These are phyloP conservation scores for Macrophomina phaseolina DNA, from an alignment of 2,329 filamentous ascomycete species.

Conservation along the genomic window DNA sequence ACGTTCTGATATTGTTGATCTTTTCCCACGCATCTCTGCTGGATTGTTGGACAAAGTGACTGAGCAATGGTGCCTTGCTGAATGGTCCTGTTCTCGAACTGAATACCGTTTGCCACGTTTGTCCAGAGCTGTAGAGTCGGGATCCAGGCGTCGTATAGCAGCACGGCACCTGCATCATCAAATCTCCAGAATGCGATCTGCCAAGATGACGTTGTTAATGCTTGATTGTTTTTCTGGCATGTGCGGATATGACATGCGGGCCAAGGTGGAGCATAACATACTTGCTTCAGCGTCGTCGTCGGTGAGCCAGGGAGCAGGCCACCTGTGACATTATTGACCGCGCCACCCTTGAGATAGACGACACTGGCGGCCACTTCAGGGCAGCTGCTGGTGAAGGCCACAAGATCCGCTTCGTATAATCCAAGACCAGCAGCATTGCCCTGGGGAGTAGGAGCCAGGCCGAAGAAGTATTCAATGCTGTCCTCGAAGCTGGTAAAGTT, in stretches of 20 bases:
- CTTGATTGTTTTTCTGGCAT: too few relatives aligned
- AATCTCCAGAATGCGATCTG: constrained; percentile 55
- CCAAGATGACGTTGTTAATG: background rate
- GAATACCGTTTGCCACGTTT: constrained; percentile 36
- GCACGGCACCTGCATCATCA: constrained; percentile 50
- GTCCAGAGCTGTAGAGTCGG: constrained; percentile 50
- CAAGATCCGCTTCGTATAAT: constrained; percentile 33
- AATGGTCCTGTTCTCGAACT: constrained; percentile 37
- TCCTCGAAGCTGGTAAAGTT: constrained; percentile 51
- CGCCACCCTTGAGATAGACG: constrained; percentile 41
- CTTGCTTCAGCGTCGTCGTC: constrained; percentile 45
- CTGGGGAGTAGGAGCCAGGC: constrained; percentile 45
- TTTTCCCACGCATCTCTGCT: constrained; percentile 43
- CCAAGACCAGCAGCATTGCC: constrained; percentile 35
- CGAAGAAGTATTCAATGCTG: constrained; percentile 54
- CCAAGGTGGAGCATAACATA: background rate
- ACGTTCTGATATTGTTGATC: constrained; percentile 46
- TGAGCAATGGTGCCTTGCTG: constrained; percentile 35
- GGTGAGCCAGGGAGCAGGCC: constrained; percentile 38
- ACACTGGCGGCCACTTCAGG: constrained; percentile 45
- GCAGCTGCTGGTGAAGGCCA: constrained; percentile 44
- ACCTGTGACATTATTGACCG: constrained; percentile 38
- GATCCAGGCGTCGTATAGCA: constrained; percentile 54
- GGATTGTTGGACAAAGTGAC: constrained; percentile 42
- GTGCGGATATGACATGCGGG: too few relatives aligned